phyloP scores from a whole-genome alignment of 2,329 filamentous ascomycete genomes.

The Venturia aucupariae region DNA sequence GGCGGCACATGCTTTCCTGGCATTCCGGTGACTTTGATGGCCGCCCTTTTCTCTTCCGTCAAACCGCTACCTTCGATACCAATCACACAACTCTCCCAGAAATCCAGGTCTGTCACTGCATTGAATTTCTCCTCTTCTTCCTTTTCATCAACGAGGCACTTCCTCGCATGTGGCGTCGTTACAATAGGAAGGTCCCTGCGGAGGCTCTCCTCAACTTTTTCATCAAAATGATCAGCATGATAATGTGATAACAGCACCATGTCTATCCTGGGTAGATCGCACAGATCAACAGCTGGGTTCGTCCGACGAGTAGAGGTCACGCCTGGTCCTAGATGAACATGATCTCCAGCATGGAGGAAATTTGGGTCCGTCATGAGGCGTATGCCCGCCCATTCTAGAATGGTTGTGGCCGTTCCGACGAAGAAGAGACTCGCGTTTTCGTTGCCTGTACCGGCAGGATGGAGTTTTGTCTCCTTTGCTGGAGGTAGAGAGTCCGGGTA shows the following conservation, averaged over 20 bases:
- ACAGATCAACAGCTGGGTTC: conserved; percentile 51
- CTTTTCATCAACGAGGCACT: conserved; percentile 38
- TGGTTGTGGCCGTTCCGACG: conserved; percentile 10
- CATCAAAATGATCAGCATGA: conserved; percentile 52
- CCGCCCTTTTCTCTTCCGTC: conserved; percentile 25
- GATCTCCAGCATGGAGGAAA: conserved; percentile 56
- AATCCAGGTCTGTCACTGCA: conserved; percentile 45
- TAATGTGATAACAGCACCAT: conserved; percentile 55
- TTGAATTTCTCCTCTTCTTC: conserved; percentile 42
- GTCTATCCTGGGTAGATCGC: conserved; percentile 51
- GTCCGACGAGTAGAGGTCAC: conserved; percentile 46
- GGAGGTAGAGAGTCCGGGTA: not conserved
- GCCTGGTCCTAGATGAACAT: conserved; percentile 57
- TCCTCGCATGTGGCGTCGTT: conserved; percentile 52
- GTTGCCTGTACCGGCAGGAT: not conserved
- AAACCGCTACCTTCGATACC: conserved; percentile 27
- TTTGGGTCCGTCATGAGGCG: conserved; percentile 52
- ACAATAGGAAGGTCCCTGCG: conserved; percentile 51
- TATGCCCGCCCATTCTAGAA: conserved; percentile 40
- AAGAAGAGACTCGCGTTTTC: conserved; percentile 10
- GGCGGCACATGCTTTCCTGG: conserved; percentile 54
- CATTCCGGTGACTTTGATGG: conserved; percentile 51
- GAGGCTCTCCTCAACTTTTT: conserved; percentile 41
- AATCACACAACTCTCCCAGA: conserved; percentile 44
- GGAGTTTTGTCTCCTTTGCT: conserved; percentile 3